Conservation (phyloP, 164 flowering plant species). For the Aristolochia contorta region DNA sequence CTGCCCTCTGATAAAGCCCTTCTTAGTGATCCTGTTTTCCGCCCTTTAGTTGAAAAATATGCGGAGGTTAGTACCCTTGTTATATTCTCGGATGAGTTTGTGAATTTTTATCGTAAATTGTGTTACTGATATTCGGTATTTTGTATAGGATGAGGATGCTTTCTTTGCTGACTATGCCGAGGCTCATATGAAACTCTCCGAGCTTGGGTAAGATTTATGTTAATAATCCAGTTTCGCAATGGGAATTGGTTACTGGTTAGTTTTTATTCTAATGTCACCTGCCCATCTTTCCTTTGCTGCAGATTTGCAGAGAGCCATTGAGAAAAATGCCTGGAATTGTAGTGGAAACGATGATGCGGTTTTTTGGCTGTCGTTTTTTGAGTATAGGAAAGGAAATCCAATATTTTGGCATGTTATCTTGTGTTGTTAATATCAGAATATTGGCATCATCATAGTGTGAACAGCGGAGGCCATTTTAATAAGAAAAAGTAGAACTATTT, state of each 20-base stretch:
- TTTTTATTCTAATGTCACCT: background rate
- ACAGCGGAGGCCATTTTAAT: too few relatives aligned
- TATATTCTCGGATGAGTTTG: too few relatives aligned
- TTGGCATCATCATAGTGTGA: too few relatives aligned
- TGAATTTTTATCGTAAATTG: background rate
- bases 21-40: constrained; percentile 36
- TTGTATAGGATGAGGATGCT: constrained; percentile 27
- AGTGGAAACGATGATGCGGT: too few relatives aligned
- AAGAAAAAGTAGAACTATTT: too few relatives aligned
- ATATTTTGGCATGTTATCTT: too few relatives aligned
- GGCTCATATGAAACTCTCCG: constrained; percentile 35
- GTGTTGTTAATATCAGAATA: too few relatives aligned
- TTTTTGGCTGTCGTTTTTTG: too few relatives aligned
- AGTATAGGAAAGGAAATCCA: too few relatives aligned
- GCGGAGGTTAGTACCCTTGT: constrained; percentile 28
- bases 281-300: background rate
- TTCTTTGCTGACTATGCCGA: constrained; percentile 32
- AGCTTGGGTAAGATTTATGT: constrained; percentile 24
- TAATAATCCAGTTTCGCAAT: too few relatives aligned
- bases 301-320: constrained; percentile 2
- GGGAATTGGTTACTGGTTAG: too few relatives aligned
- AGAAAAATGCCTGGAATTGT: too few relatives aligned
- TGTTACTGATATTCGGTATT: background rate
- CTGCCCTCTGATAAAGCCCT: constrained; percentile 47
- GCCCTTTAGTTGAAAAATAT: constrained; percentile 44